Evolutionary conservation across 2,329 filamentous ascomycete genomes (phyloP), one percentile per base, ranked within the genome.

Genomic region (Penicillium sclerotigenum): DNA sequence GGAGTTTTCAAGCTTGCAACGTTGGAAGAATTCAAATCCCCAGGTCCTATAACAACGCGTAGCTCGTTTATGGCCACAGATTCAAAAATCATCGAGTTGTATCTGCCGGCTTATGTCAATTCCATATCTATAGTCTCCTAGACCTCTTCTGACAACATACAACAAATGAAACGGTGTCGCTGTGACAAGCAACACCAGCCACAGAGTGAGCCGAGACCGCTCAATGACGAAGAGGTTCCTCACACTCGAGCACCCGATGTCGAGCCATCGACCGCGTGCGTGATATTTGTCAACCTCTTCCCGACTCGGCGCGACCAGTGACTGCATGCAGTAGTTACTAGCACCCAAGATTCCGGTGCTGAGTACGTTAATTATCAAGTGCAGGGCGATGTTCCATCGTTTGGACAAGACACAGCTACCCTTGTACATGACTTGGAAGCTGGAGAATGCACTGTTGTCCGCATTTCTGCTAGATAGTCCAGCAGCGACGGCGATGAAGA

Each of bases 241-340:
- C 1, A 66, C 10, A 50, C 67, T 73, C 1, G 65, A 65, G 1
- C 78, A 60, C 0, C 81, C 79, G 29, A 81, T 75, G 37, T 79
- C 75, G 0, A 82, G 65, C 74, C 75, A 78, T 5, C 29, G 29
- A 9, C 56, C 37, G 20, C 20, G 13, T 2, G 47, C 51, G 28
- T 58, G 56, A 6, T 37, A 22, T 22, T 38, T 26, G 29, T 57
- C 49, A 16, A 57, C 16, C 10, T 52, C 54, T 10, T 64, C 56
- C 26, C 81, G 68, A 0, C 77, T 82, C 0, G 82, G 82, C 1
- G 81, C 75, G 14, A 70, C 75, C 2, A 84, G 65, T 16, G 77
- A 71, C 57, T 84, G 82, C 77, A 82, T 82, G 52, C 73, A 76
- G 56, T 80, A 81, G 61, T 81, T 81, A 45, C 76, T 79, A 2